A percentile compares a stretch with the other conserved stretches of the same genome.
Conservation (phyloP, 2,329 filamentous ascomycete species). For the Periglandula ipomoeae region DNA sequence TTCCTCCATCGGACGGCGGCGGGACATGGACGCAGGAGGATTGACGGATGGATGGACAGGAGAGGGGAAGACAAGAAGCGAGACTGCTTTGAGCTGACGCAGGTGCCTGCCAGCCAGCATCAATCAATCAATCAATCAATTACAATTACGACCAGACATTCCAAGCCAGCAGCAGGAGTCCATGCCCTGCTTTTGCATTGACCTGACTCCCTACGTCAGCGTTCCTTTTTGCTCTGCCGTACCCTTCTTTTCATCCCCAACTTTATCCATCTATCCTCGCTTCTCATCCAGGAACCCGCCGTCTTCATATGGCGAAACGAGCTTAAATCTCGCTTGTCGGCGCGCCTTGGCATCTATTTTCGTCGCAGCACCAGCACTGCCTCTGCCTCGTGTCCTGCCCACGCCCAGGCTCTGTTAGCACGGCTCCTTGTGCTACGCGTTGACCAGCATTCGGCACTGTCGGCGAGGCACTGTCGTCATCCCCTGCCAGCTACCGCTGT, state of each 20-base stretch:
- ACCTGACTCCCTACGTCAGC: neutral
- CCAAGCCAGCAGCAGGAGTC: too few relatives aligned
- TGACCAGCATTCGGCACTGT: constrained; percentile 2
- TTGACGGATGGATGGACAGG: too few relatives aligned
- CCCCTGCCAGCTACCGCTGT: neutral
- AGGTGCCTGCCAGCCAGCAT: too few relatives aligned
- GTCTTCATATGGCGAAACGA: neutral
- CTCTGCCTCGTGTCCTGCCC: constrained; percentile 3
- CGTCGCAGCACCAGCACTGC: neutral
- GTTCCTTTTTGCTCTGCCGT: neutral
- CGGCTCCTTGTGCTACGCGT: constrained; percentile 3
- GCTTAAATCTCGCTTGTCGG: constrained; percentile 2
- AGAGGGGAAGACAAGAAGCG: too few relatives aligned
- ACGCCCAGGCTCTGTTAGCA: too few relatives aligned
- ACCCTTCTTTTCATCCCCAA: neutral
- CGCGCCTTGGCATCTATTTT: neutral
- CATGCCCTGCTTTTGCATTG: neutral
- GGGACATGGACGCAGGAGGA: too few relatives aligned
- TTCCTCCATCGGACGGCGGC: too few relatives aligned
- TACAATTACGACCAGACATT: too few relatives aligned
- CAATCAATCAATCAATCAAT: too few relatives aligned
- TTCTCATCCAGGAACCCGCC: neutral
- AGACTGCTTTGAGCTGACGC: too few relatives aligned
- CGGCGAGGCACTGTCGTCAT: constrained; percentile 7
- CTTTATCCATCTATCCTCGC: neutral